Evolutionary conservation across 1,139 yeast species (phyloP).

Genomic region (Blastobotrys aristatus): DNA sequence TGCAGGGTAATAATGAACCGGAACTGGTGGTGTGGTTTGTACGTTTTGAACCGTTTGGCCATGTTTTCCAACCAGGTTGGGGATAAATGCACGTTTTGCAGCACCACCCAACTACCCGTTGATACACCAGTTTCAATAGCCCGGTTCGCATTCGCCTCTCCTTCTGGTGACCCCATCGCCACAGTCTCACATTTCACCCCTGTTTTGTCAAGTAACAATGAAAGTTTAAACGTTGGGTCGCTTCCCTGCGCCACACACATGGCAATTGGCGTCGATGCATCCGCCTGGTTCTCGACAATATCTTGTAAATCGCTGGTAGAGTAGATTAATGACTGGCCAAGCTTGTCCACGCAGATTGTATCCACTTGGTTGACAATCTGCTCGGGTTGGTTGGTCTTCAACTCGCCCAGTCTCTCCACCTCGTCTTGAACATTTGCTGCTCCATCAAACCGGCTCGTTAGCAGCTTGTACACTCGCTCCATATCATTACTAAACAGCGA

Average conservation of each 20-base stretch:
- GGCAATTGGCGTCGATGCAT: conserved; percentile 40
- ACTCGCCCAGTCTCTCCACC: conserved; percentile 13
- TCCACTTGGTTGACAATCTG: conserved; percentile 21
- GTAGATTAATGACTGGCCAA: conserved; percentile 14
- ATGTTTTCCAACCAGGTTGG: conserved; percentile 55
- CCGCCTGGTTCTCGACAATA: conserved; percentile 21
- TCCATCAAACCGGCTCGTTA: neutral
- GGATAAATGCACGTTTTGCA: conserved; percentile 78
- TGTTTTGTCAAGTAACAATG: conserved; percentile 38
- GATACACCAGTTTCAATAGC: conserved; percentile 45
- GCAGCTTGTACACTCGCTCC: neutral
- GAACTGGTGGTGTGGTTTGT: conserved; percentile 36
- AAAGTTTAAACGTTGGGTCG: conserved; percentile 61
- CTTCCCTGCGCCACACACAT: conserved; percentile 57
- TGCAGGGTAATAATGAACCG: conserved; percentile 59
- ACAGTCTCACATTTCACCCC: conserved; percentile 39
- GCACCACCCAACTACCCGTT: conserved; percentile 59
- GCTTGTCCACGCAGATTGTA: conserved; percentile 14
- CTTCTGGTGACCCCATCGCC: conserved; percentile 77
- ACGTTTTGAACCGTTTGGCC: conserved; percentile 42
- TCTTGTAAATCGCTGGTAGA: conserved; percentile 15
- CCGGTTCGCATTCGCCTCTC: conserved; percentile 50
- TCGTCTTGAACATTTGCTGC: conserved; percentile 10
- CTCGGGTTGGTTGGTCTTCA: conserved; percentile 25
- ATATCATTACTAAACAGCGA: conserved; percentile 9